Evolutionary conservation across 2,329 filamentous ascomycete genomes (phyloP).

Genomic region (Penicillium occitanis): DNA sequence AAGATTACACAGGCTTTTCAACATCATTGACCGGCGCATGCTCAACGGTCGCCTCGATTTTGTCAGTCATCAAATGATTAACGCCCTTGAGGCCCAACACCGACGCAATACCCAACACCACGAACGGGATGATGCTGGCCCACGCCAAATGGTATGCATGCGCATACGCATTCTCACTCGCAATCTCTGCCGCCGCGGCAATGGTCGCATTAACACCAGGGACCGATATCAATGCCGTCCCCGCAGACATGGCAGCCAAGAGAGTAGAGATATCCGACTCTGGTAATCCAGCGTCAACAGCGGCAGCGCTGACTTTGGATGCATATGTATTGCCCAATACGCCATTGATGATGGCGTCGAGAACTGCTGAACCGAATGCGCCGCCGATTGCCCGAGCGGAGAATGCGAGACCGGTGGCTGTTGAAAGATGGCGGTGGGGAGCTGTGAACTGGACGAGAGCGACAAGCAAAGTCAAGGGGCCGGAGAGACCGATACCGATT

Average conservation of each 20-base stretch:
- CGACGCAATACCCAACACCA: conserved; percentile 49
- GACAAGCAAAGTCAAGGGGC: conserved; percentile 22
- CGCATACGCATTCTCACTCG: conserved; percentile 49
- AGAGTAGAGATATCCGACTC: background rate
- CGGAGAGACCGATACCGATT: background rate
- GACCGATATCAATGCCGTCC: conserved; percentile 22
- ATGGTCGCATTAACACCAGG: conserved; percentile 42
- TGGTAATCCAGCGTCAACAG: background rate
- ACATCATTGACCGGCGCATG: background rate
- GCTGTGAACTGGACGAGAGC: conserved; percentile 56
- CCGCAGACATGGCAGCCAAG: background rate
- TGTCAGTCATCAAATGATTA: conserved; percentile 55
- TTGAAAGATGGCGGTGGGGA: conserved; percentile 54
- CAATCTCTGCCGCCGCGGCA: conserved; percentile 40
- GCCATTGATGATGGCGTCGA: background rate
- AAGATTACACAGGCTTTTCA: background rate
- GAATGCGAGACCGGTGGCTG: conserved; percentile 55
- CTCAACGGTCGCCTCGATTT: conserved; percentile 43
- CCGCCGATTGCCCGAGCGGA: conserved; percentile 53
- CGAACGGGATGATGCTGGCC: conserved; percentile 54
- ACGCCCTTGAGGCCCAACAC: conserved; percentile 50
- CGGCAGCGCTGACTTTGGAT: background rate
- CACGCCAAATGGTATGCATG: conserved; percentile 53
- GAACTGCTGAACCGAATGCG: background rate
- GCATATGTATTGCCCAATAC: background rate